These are phyloP conservation scores for Thuja plicata DNA, from an alignment of 83 land plant species.

Conservation along the genomic window DNA sequence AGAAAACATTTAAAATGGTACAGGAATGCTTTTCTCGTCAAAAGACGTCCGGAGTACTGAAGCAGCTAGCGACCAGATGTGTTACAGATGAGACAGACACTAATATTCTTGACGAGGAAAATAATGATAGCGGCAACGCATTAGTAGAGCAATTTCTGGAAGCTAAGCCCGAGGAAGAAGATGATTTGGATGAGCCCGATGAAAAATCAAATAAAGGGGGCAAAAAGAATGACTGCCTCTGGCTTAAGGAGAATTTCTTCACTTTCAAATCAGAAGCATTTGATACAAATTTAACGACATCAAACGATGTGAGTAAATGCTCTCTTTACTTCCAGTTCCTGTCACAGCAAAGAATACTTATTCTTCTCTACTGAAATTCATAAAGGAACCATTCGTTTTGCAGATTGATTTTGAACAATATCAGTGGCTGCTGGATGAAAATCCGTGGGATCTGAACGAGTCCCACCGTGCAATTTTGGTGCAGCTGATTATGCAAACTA, in stretches of 20 bases:
- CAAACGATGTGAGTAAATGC: background rate
- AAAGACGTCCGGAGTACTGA: background rate
- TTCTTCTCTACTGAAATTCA: background rate
- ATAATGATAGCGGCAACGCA: background rate
- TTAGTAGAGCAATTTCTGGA: slow-evolving; percentile 1
- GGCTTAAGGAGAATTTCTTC: background rate
- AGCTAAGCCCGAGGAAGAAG: background rate
- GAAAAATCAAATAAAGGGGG: background rate
- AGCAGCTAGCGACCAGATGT: background rate
- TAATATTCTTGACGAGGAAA: background rate
- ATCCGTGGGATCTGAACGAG: slow-evolving; percentile 8
- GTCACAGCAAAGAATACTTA: background rate
- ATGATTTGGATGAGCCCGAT: background rate
- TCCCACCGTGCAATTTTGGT: background rate
- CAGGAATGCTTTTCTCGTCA: slow-evolving; percentile 8
- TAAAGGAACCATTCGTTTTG: background rate
- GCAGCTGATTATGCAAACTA: background rate
- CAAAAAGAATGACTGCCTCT: background rate
- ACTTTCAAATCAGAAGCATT: background rate
- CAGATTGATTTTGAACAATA: too few relatives aligned
- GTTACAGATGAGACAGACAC: background rate
- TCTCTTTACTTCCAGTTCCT: background rate
- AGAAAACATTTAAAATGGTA: background rate
- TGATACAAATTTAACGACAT: background rate
- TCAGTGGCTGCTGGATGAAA: too few relatives aligned